Conservation (phyloP, 768 basidiomycete genomes). For the Tulasnella calospora region DNA sequence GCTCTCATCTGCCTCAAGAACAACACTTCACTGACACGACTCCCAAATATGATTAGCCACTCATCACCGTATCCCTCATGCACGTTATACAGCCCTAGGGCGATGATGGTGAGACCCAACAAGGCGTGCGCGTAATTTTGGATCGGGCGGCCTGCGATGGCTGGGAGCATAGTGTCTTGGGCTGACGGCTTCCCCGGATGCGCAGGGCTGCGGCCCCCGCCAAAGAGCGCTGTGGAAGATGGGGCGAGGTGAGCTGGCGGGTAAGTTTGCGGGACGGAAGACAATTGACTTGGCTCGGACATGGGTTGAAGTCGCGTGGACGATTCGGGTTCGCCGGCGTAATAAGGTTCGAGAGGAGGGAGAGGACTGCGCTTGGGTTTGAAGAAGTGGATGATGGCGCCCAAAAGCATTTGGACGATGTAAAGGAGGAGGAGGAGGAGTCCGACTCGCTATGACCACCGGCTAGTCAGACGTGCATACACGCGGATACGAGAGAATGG, state of each 20-base stretch:
- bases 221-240: not conserved
- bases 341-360: not conserved
- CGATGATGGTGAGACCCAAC: slow-evolving; percentile 52
- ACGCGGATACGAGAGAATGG: not conserved
- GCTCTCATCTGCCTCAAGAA: slow-evolving; percentile 9
- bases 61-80: slow-evolving; percentile 26
- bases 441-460: slow-evolving; percentile 35
- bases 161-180: not conserved
- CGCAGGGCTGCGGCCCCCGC: not conserved
- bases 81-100: slow-evolving; percentile 45
- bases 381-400: slow-evolving; percentile 49
- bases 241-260: not conserved
- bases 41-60: slow-evolving; percentile 21
- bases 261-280: not conserved
- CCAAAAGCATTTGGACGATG: slow-evolving; percentile 46
- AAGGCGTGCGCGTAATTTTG: slow-evolving; percentile 44
- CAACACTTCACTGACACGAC: not conserved
- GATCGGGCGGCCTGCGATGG: slow-evolving; percentile 39
- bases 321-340: not conserved
- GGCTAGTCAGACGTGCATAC: not conserved
- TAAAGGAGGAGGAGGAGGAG: slow-evolving; percentile 53
- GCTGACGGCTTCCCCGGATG: not conserved
- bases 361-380: slow-evolving; percentile 37
- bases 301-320: not conserved
- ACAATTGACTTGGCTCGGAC: not conserved